These are phyloP conservation scores for Colletotrichum melonis DNA, from an alignment of 2,329 filamentous ascomycete genomes.

Conservation along the genomic window DNA sequence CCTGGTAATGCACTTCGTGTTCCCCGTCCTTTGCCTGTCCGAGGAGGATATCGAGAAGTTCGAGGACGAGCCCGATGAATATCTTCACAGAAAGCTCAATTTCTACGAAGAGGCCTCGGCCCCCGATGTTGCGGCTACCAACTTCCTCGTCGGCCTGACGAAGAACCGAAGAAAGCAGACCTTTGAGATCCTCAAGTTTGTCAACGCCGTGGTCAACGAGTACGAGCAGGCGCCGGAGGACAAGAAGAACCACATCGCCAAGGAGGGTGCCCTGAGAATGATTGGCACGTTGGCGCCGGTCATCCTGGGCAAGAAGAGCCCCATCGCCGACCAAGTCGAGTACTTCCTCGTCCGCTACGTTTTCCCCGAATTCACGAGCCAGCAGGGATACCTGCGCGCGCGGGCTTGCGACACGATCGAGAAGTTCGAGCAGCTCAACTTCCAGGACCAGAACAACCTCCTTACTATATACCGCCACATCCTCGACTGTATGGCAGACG, in stretches of 20 bases:
- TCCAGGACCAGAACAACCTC: slow-evolving; percentile 95
- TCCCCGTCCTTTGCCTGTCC: slow-evolving; percentile 92
- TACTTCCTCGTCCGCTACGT: slow-evolving; percentile 99
- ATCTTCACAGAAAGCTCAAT: slow-evolving; percentile 96
- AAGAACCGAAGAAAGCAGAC: slow-evolving; percentile 96
- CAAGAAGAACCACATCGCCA: slow-evolving; percentile 93
- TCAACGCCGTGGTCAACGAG: slow-evolving; percentile 93
- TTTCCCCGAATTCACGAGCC: slow-evolving; percentile 96
- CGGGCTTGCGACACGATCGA: slow-evolving; percentile 97
- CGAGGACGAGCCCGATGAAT: slow-evolving; percentile 93
- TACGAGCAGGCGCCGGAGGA: slow-evolving; percentile 88
- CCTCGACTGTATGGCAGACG: slow-evolving; percentile 94
- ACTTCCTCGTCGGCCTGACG: slow-evolving; percentile 94
- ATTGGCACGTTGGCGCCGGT: slow-evolving; percentile 95
- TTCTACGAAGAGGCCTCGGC: slow-evolving; percentile 97
- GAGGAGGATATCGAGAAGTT: slow-evolving; percentile 95
- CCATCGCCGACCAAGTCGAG: slow-evolving; percentile 96
- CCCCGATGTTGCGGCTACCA: slow-evolving; percentile 94
- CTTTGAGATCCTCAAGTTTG: slow-evolving; percentile 92
- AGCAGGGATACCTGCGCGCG: slow-evolving; percentile 91
- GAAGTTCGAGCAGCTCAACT: slow-evolving; percentile 97
- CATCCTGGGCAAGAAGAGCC: slow-evolving; percentile 97
- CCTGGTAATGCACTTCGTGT: slow-evolving; percentile 93
- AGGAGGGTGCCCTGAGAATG: slow-evolving; percentile 96
- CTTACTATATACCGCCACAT: slow-evolving; percentile 97